Evolutionary conservation across 2,329 filamentous ascomycete species (phyloP), one percentile per base, ranked within the genome.

Genomic region (Ophiostoma sp.): DNA sequence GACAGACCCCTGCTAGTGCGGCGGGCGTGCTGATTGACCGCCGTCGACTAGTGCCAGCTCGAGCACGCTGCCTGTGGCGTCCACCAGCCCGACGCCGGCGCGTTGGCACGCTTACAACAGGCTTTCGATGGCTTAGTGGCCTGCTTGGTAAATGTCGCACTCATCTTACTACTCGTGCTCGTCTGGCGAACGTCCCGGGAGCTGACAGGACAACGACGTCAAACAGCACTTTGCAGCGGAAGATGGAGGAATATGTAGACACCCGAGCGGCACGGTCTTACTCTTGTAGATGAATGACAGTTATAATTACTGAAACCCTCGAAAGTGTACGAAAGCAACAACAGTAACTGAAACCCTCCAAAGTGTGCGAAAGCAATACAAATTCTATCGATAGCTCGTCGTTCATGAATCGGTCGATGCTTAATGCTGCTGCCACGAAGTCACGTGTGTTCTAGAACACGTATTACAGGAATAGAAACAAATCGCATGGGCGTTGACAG

Each of bases 401-500:
- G 5, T 27, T 9, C n/a, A 52, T 18, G 16, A 1, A 55, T 55
- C n/a, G 9, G 49, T 9, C 49, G n/a, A 27, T 18, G 7, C 49
- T 27, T 18, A 27, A 27, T 52, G 5, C 2, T 7, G 8, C 3
- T 6, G 6, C 49, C n/a, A 11, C 49, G 7, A 36, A 11, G 55
- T 60, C 55, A 60, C 55, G 55, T 60, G 55, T 60, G 55, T 60
- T 60, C 55, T 60, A 60, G 55, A 60, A 60, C 42, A 44, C 11
- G 42, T 44, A n/a, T n/a, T n/a, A n/a, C 42, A 45, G 49, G n/a
- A 36, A 45, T 11, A 55, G 18, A 18, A 55, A 55, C 49, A 44
- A 5, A n/a, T n/a, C n/a, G n/a, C n/a, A n/a, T n/a, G n/a, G n/a
- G n/a, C n/a, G 49, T 55, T 55, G 49, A 55, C 49, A 55, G 49